phyloP scores from a whole-genome alignment of 257 asterid genomes.

The Gynochthodes officinalis region DNA sequence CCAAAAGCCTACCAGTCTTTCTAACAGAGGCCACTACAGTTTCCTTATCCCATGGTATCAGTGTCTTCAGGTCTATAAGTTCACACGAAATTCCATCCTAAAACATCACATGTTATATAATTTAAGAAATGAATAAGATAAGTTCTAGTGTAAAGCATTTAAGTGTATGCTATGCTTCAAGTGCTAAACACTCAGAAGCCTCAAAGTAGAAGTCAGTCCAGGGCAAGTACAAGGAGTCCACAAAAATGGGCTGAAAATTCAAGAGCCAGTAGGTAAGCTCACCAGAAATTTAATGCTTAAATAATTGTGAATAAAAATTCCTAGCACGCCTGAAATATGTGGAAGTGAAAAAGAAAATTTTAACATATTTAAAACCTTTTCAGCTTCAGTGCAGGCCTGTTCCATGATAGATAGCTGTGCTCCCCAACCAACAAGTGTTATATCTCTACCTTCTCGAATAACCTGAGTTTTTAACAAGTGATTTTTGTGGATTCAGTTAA shows the following conservation, averaged over 20 bases:
- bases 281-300: not conserved
- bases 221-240: not conserved
- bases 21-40: slow-evolving; percentile 90
- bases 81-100: slow-evolving; percentile 99
- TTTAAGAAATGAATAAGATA: not conserved
- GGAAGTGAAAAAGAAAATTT: not conserved
- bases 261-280: not conserved
- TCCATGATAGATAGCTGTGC: slow-evolving; percentile 87
- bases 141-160: slow-evolving; percentile 2
- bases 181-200: not conserved
- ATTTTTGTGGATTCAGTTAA: slow-evolving; percentile 5
- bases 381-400: slow-evolving; percentile 86
- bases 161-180: not conserved
- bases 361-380: slow-evolving; percentile 55
- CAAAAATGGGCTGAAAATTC: not conserved
- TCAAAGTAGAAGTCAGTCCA: not conserved
- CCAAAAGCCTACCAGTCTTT: slow-evolving; percentile 93
- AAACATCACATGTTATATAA: slow-evolving; percentile 16
- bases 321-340: not conserved
- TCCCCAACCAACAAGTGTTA: slow-evolving; percentile 98
- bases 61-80: slow-evolving; percentile 82
- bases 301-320: not conserved
- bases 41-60: slow-evolving; percentile 98
- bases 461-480: slow-evolving; percentile 49
- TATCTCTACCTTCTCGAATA: slow-evolving; percentile 86